Percentiles rank a stretch among this genome's conserved stretches.
Evolutionary conservation across 1,284 basidiomycete genomes (phyloP).

Genomic region (Trichosporon faecale): DNA sequence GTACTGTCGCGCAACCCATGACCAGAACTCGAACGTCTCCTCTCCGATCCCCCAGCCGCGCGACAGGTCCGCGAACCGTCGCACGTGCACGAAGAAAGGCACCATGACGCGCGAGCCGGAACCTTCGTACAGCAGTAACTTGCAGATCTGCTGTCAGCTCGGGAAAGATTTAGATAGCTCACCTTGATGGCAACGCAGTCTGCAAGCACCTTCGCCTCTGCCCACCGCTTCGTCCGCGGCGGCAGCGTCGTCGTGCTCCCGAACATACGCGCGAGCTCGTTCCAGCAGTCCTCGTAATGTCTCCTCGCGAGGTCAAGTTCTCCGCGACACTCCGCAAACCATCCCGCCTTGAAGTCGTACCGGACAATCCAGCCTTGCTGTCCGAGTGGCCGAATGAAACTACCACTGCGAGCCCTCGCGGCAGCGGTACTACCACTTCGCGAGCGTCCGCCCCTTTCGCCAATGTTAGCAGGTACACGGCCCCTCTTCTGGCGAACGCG

Average conservation of each 20-base stretch:
- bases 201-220: slow-evolving; percentile 92
- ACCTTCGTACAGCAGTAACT: slow-evolving; percentile 82
- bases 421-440: not conserved
- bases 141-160: slow-evolving; percentile 63
- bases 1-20: slow-evolving; percentile 92
- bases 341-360: slow-evolving; percentile 94
- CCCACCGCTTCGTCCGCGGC: slow-evolving; percentile 94
- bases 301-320: slow-evolving; percentile 86
- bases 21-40: slow-evolving; percentile 95
- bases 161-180: slow-evolving; percentile 22
- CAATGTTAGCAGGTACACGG: slow-evolving; percentile 50
- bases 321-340: slow-evolving; percentile 88
- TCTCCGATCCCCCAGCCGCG: slow-evolving; percentile 96
- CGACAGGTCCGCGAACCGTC: slow-evolving; percentile 80
- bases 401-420: not conserved
- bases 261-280: slow-evolving; percentile 77
- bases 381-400: slow-evolving; percentile 60
- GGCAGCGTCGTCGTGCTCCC: slow-evolving; percentile 77
- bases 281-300: slow-evolving; percentile 90
- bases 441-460: not conserved
- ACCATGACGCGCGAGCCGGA: slow-evolving; percentile 72
- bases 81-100: slow-evolving; percentile 78
- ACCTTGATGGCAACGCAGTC: slow-evolving; percentile 88
- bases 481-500: slow-evolving; percentile 84
- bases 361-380: slow-evolving; percentile 92